phyloP scores from a whole-genome alignment of 1,284 basidiomycete species.

The Cryptococcus neoformans region DNA sequence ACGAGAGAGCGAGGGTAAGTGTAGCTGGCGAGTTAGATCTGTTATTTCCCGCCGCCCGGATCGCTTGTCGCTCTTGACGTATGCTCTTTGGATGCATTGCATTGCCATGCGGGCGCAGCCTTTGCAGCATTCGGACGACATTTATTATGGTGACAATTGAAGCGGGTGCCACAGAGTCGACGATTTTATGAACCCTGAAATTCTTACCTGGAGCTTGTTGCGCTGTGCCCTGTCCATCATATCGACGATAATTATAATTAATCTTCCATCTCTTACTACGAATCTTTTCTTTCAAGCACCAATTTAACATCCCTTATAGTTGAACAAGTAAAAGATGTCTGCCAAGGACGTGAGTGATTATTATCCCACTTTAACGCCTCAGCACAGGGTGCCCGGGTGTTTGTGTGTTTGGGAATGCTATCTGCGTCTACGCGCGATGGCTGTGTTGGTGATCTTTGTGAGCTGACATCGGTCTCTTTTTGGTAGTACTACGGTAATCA shows the following conservation, averaged over 20 bases:
- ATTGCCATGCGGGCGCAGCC: too few relatives aligned
- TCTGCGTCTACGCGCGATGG: neutral
- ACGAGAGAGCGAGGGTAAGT: too few relatives aligned
- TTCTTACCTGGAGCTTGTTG: neutral
- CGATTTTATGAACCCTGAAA: neutral
- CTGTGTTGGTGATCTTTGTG: neutral
- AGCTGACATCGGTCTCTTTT: neutral
- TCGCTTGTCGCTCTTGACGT: too few relatives aligned
- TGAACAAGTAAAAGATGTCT: conserved; percentile 25
- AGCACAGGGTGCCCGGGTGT: neutral
- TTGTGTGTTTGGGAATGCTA: neutral
- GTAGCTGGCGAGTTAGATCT: too few relatives aligned
- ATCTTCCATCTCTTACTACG: neutral
- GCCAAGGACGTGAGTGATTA: conserved; percentile 38
- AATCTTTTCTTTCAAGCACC: neutral
- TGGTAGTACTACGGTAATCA: conserved; percentile 32
- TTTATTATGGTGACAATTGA: too few relatives aligned
- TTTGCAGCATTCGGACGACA: too few relatives aligned
- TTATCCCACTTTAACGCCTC: neutral
- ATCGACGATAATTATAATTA: neutral
- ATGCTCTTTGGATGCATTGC: too few relatives aligned
- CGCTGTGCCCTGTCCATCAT: neutral
- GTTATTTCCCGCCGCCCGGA: too few relatives aligned
- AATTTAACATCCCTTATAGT: neutral
- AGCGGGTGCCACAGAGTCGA: too few relatives aligned